Evolutionary conservation across 225 moss, liverwort and hornwort species (phyloP), one percentile per base, ranked within the genome.

Genomic region (Asterella californica): DNA sequence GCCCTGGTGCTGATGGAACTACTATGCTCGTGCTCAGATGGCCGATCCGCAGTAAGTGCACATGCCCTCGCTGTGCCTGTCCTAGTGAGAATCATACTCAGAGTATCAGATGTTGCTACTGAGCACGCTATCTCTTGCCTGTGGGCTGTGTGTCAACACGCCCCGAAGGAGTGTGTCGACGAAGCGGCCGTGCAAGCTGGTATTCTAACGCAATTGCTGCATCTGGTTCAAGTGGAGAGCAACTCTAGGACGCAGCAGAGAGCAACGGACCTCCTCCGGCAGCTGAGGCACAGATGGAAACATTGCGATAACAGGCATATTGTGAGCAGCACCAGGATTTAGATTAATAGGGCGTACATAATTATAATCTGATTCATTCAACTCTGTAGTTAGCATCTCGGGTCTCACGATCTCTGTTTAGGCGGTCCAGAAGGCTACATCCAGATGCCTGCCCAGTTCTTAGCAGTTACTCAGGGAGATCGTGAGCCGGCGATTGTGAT

Each of bases 61-160:
- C 94, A 96, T 76, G 96, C 91, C 50, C 85, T 96, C 0, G 90
- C 94, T 5, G 91, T 96, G 85, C 89, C 94, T 0, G 91, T 90
- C 0, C 87, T 94, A 22, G 91, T 94, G 27, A 90, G 89, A 33
- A 85, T 89, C 11, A 87, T 96, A 8, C 89, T 91, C 2, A 88
- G 88, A 68, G 91, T 96, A 6, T 96, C 96, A 10, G 61, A 83
- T 37, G 50, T 86, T 18, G 87, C 96, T 2, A 96, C 96, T 0
- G 96, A 94, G 86, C 82, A 84, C 63, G 90, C 91, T 38, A 90
- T 96, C n/a, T 87, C 86, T 47, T 90, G 92, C 55, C 76, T 96
- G n/a, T 96, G 96, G 96, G 87, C 88, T 2, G 66, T 94, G 17
- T 96, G 94, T 50, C 92, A 94, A 76, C 85, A 88, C 18, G 89